These are phyloP conservation scores for Zoysia matrella DNA, from an alignment of 202 grass and related monocot genomes.

Conservation along the genomic window DNA sequence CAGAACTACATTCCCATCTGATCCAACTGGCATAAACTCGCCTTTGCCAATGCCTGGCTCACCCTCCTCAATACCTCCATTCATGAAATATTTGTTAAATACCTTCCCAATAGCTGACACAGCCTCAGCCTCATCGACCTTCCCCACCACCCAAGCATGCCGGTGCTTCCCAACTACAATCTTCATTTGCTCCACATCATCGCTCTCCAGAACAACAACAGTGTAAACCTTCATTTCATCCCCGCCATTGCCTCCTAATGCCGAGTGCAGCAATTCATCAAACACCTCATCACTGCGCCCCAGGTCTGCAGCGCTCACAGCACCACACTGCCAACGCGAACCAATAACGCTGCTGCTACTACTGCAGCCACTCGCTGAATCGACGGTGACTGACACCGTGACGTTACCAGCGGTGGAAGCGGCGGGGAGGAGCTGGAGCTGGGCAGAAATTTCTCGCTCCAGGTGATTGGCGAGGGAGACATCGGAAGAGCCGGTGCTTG, in stretches of 20 bases:
- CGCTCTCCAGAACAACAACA: conserved; percentile 63
- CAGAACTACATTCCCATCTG: conserved; percentile 79
- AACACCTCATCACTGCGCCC: conserved; percentile 52
- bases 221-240: conserved; percentile 74
- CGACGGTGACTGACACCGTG: conserved; percentile 64
- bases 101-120: conserved; percentile 53
- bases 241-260: conserved; percentile 23
- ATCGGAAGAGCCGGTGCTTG: conserved; percentile 14
- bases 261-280: conserved; percentile 71
- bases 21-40: conserved; percentile 91
- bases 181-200: conserved; percentile 30
- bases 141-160: conserved; percentile 80
- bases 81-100: conserved; percentile 79
- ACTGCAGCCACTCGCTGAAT: conserved; percentile 43
- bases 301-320: conserved; percentile 39
- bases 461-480: conserved; percentile 46
- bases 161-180: conserved; percentile 78
- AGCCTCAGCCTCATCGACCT: conserved; percentile 45
- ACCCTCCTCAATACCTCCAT: conserved; percentile 57
- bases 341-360: conserved; percentile 2
- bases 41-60: conserved; percentile 62
- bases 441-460: conserved; percentile 46
- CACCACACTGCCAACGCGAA: conserved; percentile 57
- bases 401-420: conserved; percentile 42
- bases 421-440: conserved; percentile 29